Evolutionary conservation across 495 filamentous ascomycete genomes (phyloP).

Genomic region (Glonium stellatum): DNA sequence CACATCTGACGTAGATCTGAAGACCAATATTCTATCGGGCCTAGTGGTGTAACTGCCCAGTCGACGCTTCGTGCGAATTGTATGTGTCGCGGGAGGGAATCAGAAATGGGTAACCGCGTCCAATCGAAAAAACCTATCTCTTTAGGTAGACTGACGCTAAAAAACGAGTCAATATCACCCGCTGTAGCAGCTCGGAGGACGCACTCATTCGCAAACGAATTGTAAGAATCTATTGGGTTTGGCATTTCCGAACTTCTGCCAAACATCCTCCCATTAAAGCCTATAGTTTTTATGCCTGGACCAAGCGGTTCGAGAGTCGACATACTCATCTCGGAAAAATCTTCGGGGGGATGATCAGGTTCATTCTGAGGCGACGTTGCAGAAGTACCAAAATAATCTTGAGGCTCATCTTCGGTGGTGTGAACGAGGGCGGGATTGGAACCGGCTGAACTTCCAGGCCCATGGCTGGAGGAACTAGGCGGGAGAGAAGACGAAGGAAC

Average conservation of each 20-base stretch:
- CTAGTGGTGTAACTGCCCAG: slow-evolving; percentile 58
- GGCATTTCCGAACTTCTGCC: background rate
- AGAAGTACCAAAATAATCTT: slow-evolving; percentile 44
- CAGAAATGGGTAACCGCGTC: slow-evolving; percentile 54
- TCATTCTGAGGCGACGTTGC: slow-evolving; percentile 8
- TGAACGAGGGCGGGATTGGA: background rate
- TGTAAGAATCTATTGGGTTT: slow-evolving; percentile 9
- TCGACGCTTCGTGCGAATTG: slow-evolving; percentile 58
- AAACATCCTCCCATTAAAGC: background rate
- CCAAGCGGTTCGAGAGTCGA: background rate
- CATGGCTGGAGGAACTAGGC: slow-evolving; percentile 3
- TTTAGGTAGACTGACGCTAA: slow-evolving; percentile 11
- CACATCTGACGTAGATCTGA: slow-evolving; percentile 58
- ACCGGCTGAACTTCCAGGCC: background rate
- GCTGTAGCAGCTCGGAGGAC: slow-evolving; percentile 31
- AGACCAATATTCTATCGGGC: slow-evolving; percentile 59
- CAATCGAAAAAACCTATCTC: slow-evolving; percentile 53
- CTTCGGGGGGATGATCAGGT: background rate
- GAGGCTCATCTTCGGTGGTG: slow-evolving; percentile 30
- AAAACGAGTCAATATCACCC: slow-evolving; percentile 35
- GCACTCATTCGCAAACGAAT: slow-evolving; percentile 30
- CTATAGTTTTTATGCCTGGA: background rate
- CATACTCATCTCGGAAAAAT: background rate
- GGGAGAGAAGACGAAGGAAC: slow-evolving; percentile 11
- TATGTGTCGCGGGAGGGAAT: slow-evolving; percentile 55